Percentiles rank a stretch among this genome's conserved stretches.
phyloP scores from a whole-genome alignment of 805 yeast species.

The Wickerhamiella slavikovae region DNA sequence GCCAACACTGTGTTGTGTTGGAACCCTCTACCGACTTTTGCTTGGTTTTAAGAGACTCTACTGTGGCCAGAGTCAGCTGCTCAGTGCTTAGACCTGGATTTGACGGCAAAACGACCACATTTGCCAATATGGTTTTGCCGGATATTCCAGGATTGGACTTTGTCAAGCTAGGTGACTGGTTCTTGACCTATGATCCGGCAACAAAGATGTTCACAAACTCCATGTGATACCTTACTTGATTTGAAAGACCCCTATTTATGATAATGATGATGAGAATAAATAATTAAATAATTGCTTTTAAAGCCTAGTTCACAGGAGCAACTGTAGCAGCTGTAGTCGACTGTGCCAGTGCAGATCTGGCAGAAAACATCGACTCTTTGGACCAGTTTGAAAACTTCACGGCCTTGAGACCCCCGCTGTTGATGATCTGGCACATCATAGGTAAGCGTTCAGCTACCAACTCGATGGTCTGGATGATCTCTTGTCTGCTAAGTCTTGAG shows the following conservation, averaged over 20 bases:
- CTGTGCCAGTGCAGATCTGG: no score
- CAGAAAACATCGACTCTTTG: no score
- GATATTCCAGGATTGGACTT: constrained; percentile 7
- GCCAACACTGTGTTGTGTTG: constrained; percentile 8
- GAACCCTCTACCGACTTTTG: constrained; percentile 7
- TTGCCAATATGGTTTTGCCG: constrained; percentile 8
- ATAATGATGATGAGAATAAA: no score
- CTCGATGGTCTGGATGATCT: constrained; percentile 10
- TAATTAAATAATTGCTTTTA: no score
- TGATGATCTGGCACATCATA: constrained; percentile 11
- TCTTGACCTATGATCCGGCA: constrained; percentile 5
- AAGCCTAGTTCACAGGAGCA: no score
- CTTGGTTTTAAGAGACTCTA: constrained; percentile 5
- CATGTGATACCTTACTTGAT: not conserved
- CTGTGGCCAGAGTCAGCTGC: constrained; percentile 2
- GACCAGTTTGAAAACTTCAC: constrained; percentile 8
- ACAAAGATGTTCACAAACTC: constrained; percentile 1
- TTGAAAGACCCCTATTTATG: constrained; percentile 3
- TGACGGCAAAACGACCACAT: constrained; percentile 3
- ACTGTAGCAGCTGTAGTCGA: no score
- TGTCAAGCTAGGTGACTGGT: constrained; percentile 8
- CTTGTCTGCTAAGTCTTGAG: constrained; percentile 10
- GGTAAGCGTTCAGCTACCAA: constrained; percentile 10
- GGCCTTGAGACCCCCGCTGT: constrained; percentile 10
- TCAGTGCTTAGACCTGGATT: constrained; percentile 5